Percentiles rank a stretch among this genome's conserved stretches.
These are phyloP conservation scores for Mallotus japonicus DNA, from an alignment of 441 rosid species.

Conservation along the genomic window DNA sequence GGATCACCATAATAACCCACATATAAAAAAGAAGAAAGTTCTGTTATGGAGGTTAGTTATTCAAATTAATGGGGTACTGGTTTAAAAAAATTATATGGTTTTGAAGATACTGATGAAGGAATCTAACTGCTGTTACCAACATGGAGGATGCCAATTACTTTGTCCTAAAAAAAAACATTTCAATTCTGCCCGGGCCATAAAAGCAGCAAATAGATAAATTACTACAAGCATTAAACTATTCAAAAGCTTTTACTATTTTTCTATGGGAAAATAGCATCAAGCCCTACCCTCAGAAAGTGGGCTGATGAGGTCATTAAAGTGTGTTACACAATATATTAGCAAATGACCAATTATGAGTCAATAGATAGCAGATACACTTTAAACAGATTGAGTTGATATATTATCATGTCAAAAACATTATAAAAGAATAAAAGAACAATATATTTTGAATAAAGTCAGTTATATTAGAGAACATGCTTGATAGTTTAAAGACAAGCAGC, in stretches of 20 bases:
- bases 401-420: background rate
- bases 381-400: background rate
- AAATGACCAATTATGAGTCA: background rate
- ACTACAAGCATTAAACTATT: background rate
- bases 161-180: background rate
- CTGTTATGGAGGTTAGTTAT: background rate
- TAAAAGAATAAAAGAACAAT: background rate
- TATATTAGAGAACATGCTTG: background rate
- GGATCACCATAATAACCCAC: constrained; percentile 3
- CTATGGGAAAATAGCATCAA: background rate
- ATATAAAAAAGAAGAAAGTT: background rate
- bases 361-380: constrained; percentile 5
- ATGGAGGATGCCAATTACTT: background rate
- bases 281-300: background rate
- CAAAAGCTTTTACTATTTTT: background rate
- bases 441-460: background rate
- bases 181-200: background rate
- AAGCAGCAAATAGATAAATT: background rate
- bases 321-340: background rate
- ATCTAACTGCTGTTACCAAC: background rate
- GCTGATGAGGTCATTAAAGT: background rate
- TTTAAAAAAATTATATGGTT: background rate
- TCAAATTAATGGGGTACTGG: background rate
- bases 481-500: background rate
- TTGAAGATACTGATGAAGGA: background rate